Percentiles rank a stretch among this genome's conserved stretches.
These are phyloP conservation scores for Chlamydomonas asymmetrica DNA, from an alignment of 139 green algal genomes.

Conservation along the genomic window DNA sequence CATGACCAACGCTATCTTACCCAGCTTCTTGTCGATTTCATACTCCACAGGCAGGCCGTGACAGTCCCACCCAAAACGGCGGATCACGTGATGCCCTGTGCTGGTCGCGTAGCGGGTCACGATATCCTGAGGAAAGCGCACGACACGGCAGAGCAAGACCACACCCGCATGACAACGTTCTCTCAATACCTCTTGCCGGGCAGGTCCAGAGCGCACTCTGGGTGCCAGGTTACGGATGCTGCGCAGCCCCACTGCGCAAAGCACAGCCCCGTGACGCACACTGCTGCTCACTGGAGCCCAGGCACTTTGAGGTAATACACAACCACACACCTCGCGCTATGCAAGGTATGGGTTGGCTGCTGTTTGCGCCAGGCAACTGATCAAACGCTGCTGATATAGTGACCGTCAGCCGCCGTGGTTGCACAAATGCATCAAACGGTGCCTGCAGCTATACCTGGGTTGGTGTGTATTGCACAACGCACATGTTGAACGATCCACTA, in stretches of 20 bases:
- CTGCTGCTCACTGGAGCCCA: too few species aligned
- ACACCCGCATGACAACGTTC: not conserved
- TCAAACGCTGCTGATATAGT: too few species aligned
- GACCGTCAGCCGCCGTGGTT: too few species aligned
- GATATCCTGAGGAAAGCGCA: slow-evolving; percentile 96
- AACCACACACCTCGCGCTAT: too few species aligned
- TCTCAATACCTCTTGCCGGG: not conserved
- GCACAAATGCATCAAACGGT: too few species aligned
- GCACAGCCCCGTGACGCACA: too few species aligned
- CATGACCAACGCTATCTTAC: slow-evolving; percentile 49
- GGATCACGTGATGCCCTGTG: slow-evolving; percentile 88
- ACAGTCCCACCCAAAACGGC: slow-evolving; percentile 97
- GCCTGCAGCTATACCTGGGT: too few species aligned
- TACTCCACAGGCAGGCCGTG: slow-evolving; percentile 98
- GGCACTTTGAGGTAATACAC: too few species aligned
- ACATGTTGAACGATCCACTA: not conserved
- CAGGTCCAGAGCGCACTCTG: too few species aligned
- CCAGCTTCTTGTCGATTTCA: slow-evolving; percentile 98
- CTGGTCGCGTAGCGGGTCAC: slow-evolving; percentile 92
- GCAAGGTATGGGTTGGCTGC: not conserved
- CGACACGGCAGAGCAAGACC: not conserved
- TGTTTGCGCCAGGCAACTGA: too few species aligned
- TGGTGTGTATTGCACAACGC: not conserved
- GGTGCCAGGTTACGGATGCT: too few species aligned
- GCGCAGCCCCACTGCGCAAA: too few species aligned